Conservation (phyloP, 345 rosid genomes). For the Eucalyptus tenuipes region DNA sequence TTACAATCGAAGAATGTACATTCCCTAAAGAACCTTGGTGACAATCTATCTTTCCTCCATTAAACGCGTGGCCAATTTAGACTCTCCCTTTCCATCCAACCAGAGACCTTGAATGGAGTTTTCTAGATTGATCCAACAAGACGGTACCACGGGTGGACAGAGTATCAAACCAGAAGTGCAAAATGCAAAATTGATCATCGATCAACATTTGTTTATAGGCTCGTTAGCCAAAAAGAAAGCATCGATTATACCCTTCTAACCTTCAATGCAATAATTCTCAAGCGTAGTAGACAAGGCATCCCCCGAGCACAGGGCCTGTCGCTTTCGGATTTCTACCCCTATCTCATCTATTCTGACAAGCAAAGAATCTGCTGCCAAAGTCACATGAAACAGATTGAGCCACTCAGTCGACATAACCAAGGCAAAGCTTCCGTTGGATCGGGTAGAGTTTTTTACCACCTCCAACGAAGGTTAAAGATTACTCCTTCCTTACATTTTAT, state of each 20-base stretch:
- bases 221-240: neutral
- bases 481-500: neutral
- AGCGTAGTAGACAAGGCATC: neutral
- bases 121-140: neutral
- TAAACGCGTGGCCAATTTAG: neutral
- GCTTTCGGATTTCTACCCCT: neutral
- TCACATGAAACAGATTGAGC: neutral
- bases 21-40: neutral
- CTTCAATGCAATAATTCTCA: neutral
- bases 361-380: neutral
- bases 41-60: neutral
- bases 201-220: neutral
- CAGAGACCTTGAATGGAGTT: neutral
- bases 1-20: neutral
- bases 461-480: neutral
- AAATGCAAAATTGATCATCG: neutral
- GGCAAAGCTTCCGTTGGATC: neutral
- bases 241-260: neutral
- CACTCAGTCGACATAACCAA: neutral
- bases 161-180: neutral
- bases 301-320: neutral
- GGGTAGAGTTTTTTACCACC: neutral
- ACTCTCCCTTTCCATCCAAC: neutral
- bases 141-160: neutral
- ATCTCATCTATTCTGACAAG: neutral